These are phyloP conservation scores for Pholiota adiposa DNA, from an alignment of 1,284 basidiomycete species.

Conservation along the genomic window DNA sequence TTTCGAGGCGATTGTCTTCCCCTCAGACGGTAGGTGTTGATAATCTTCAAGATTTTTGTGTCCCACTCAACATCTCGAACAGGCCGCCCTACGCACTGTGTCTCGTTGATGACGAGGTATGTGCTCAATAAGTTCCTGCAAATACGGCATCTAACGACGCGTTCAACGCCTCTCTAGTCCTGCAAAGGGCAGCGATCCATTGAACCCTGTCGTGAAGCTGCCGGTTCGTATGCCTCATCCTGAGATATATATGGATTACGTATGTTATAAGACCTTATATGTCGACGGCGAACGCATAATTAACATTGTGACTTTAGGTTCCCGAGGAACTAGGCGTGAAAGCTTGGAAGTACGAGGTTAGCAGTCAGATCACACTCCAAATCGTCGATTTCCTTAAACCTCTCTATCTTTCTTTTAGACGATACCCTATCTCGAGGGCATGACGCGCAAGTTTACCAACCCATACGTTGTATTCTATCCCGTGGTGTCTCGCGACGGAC, in stretches of 20 bases:
- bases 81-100: conserved; percentile 68
- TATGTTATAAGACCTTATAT: conserved; percentile 29
- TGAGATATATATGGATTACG: conserved; percentile 82
- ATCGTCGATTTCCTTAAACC: conserved; percentile 1
- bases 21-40: conserved; percentile 52
- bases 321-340: conserved; percentile 68
- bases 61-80: conserved; percentile 11
- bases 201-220: conserved; percentile 36
- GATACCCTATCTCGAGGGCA: conserved; percentile 74
- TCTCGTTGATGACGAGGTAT: conserved; percentile 67
- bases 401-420: conserved; percentile 50
- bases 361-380: conserved; percentile 23
- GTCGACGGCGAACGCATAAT: conserved; percentile 7
- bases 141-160: neutral
- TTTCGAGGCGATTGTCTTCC: conserved; percentile 67
- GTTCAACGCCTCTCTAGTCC: neutral
- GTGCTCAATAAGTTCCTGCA: neutral
- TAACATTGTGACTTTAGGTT: conserved; percentile 39
- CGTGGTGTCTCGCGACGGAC: conserved; percentile 70
- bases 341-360: conserved; percentile 74
- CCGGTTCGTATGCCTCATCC: conserved; percentile 74
- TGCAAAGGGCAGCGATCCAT: conserved; percentile 23
- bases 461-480: conserved; percentile 84
- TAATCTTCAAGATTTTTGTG: neutral
- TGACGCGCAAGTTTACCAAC: conserved; percentile 74